Conservation (phyloP, 805 yeast genomes). For the Kodamaea sagamina region DNA sequence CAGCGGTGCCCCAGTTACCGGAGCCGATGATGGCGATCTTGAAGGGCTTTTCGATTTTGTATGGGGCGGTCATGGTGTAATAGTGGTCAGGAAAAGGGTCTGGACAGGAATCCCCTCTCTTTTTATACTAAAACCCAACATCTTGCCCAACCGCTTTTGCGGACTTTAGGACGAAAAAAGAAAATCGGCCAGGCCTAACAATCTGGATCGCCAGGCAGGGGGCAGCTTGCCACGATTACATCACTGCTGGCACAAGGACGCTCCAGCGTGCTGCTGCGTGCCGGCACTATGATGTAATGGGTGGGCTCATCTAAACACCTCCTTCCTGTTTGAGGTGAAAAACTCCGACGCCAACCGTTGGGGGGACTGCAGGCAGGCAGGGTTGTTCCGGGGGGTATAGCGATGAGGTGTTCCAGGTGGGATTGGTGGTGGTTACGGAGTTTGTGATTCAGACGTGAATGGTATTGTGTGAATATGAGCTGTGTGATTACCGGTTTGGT, state of each 20-base stretch:
- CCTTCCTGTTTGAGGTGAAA: slow-evolving; percentile 5
- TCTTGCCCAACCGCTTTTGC: slow-evolving; percentile 4
- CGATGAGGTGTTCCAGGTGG: neutral
- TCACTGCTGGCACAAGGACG: too few relatives aligned
- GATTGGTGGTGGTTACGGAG: too few relatives aligned
- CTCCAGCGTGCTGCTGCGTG: neutral
- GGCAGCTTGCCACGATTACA: too few relatives aligned
- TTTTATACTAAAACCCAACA: slow-evolving; percentile 13
- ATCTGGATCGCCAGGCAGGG: too few relatives aligned
- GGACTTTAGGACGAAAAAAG: slow-evolving; percentile 6
- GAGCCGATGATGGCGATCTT: slow-evolving; percentile 68
- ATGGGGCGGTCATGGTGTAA: slow-evolving; percentile 29
- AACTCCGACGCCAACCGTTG: slow-evolving; percentile 6
- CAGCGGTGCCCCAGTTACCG: slow-evolving; percentile 98
- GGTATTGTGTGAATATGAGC: too few relatives aligned
- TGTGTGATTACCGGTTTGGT: too few relatives aligned
- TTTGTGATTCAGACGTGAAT: too few relatives aligned
- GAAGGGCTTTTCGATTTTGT: slow-evolving; percentile 37
- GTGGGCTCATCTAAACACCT: neutral
- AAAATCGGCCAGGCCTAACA: neutral
- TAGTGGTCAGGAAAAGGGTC: neutral
- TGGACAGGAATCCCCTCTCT: neutral
- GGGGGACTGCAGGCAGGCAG: slow-evolving; percentile 1
- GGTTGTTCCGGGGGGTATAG: slow-evolving; percentile 5
- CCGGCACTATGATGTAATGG: slow-evolving; percentile 8